A percentile compares a stretch with the other conserved stretches of the same genome.
phyloP scores from a whole-genome alignment of 495 filamentous ascomycete genomes.

The Bacidia gigantensis region DNA sequence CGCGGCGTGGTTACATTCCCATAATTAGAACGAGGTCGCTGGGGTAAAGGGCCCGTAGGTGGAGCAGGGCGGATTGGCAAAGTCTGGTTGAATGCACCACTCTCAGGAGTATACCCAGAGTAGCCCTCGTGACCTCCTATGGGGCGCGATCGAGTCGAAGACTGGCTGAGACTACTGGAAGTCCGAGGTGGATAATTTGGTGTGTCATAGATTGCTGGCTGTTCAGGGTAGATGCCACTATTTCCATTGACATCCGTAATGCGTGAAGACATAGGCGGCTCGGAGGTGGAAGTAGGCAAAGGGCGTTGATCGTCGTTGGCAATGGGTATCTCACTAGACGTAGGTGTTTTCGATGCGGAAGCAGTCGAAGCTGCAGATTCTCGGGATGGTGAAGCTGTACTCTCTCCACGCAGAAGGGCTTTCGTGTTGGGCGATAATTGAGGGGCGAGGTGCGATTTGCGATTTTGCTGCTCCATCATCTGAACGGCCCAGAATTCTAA shows the following conservation, averaged over 20 bases:
- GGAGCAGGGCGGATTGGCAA: slow-evolving; percentile 33
- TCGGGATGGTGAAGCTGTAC: slow-evolving; percentile 20
- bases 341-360: slow-evolving; percentile 37
- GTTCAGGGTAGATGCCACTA: slow-evolving; percentile 12
- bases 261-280: slow-evolving; percentile 5
- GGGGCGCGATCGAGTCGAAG: slow-evolving; percentile 29
- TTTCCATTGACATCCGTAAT: slow-evolving; percentile 15
- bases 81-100: slow-evolving; percentile 26
- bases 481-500: slow-evolving; percentile 78
- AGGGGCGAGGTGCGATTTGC: slow-evolving; percentile 76
- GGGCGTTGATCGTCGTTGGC: slow-evolving; percentile 34
- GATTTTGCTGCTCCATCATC: slow-evolving; percentile 81
- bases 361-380: slow-evolving; percentile 27
- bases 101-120: slow-evolving; percentile 21
- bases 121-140: slow-evolving; percentile 15
- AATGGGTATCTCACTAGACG: slow-evolving; percentile 54
- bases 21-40: slow-evolving; percentile 5
- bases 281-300: slow-evolving; percentile 2
- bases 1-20: neutral
- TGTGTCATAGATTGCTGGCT: slow-evolving; percentile 12
- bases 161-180: slow-evolving; percentile 20
- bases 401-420: slow-evolving; percentile 37
- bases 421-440: slow-evolving; percentile 45
- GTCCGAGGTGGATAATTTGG: slow-evolving; percentile 21
- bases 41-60: slow-evolving; percentile 29